Conservation (phyloP, 148 eudicot genomes). For the Rhododendron henanense region DNA sequence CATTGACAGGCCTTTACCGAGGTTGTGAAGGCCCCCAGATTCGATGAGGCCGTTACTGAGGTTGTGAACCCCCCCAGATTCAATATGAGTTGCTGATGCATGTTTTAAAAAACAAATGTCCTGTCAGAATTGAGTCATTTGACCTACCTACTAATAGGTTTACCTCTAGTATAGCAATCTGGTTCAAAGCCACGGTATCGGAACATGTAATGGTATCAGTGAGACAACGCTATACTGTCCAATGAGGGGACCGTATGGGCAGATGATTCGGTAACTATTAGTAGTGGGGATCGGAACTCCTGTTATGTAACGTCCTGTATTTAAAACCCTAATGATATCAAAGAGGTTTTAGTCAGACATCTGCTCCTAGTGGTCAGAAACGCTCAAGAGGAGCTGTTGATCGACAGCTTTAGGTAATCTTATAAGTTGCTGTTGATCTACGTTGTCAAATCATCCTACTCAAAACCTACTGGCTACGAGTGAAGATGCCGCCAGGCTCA, state of each 20-base stretch:
- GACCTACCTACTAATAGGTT: background rate
- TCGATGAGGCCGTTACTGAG: background rate
- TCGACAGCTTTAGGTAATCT: background rate
- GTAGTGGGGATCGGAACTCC: background rate
- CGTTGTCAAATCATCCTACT: background rate
- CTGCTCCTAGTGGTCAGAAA: background rate
- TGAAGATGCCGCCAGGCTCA: background rate
- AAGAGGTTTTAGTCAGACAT: background rate
- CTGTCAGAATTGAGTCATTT: background rate
- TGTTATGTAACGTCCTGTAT: background rate
- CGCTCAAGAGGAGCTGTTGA: background rate
- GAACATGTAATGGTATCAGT: background rate
- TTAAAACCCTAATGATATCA: background rate
- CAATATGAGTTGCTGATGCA: background rate
- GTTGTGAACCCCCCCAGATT: background rate
- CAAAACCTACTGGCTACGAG: background rate
- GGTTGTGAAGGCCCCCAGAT: background rate
- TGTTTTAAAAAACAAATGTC: background rate
- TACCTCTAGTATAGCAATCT: background rate
- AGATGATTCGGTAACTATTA: background rate
- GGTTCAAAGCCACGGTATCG: background rate
- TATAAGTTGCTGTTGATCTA: background rate
- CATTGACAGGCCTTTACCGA: background rate
- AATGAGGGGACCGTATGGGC: background rate
- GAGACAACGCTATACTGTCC: background rate